phyloP scores from a whole-genome alignment of 1,284 basidiomycete genomes.

The Mixia osmundae region DNA sequence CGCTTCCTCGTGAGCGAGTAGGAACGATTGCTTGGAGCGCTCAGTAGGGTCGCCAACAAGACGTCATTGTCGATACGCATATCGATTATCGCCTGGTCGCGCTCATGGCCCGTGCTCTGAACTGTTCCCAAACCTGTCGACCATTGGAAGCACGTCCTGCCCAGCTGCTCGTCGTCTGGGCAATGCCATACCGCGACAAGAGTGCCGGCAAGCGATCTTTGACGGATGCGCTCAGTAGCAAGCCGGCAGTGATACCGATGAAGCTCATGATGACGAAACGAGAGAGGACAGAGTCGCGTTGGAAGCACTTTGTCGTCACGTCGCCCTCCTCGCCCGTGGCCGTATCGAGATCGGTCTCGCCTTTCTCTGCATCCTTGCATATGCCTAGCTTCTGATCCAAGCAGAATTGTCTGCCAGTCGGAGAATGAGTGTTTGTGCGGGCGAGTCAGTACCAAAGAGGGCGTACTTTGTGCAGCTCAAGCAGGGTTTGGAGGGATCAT shows the following conservation, averaged over 20 bases:
- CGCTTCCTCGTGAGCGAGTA: no score
- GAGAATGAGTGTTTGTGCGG: no score
- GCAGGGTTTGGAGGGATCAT: constrained; percentile 68
- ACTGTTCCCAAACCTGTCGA: no score
- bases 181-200: not conserved
- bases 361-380: constrained; percentile 51
- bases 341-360: constrained; percentile 68
- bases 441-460: not conserved
- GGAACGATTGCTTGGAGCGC: no score
- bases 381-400: constrained; percentile 71
- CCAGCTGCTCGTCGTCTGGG: not conserved
- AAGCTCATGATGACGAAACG: constrained; percentile 75
- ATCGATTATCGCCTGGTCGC: no score
- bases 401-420: constrained; percentile 53
- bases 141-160: no score
- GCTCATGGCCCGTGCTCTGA: no score
- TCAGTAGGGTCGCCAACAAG: no score
- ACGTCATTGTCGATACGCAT: no score
- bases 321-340: constrained; percentile 90
- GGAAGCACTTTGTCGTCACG: constrained; percentile 83
- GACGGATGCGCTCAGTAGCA: constrained; percentile 58
- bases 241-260: constrained; percentile 54
- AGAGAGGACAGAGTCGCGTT: constrained; percentile 67
- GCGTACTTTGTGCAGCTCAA: constrained; percentile 43
- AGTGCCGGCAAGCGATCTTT: constrained; percentile 7